Conservation (phyloP, 345 rosid genomes). For the Moricandia arvensis region DNA sequence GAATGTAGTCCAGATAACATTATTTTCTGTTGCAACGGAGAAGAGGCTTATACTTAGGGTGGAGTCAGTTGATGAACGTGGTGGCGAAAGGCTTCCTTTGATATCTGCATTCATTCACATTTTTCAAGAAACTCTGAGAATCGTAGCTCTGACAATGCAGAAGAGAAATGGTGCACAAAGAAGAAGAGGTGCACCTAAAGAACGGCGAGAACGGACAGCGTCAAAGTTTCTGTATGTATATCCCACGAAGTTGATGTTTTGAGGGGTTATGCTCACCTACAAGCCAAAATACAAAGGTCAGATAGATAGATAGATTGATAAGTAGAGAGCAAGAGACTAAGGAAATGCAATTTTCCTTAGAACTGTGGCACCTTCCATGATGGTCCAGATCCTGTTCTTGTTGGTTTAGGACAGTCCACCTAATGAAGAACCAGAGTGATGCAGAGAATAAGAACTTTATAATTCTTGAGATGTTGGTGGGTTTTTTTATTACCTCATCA, state of each 20-base stretch:
- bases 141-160: not conserved
- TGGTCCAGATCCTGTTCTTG: slow-evolving; percentile 70
- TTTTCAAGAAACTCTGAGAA: slow-evolving; percentile 7
- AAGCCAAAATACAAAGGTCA: slow-evolving; percentile 2
- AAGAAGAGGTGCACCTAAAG: slow-evolving; percentile 46
- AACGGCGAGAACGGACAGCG: slow-evolving; percentile 60
- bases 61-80: slow-evolving; percentile 48
- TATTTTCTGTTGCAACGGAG: not conserved
- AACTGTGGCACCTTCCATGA: slow-evolving; percentile 59
- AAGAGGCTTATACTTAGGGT: slow-evolving; percentile 46
- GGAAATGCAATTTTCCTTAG: not conserved
- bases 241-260: slow-evolving; percentile 85
- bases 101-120: slow-evolving; percentile 39
- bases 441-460: not conserved
- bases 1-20: not conserved
- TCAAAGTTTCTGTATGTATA: slow-evolving; percentile 87
- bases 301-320: not conserved
- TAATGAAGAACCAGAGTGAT: slow-evolving; percentile 26
- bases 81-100: slow-evolving; percentile 40
- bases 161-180: not conserved
- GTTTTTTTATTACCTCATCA: slow-evolving; percentile 63
- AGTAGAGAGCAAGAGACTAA: not conserved
- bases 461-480: not conserved
- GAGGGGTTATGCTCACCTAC: slow-evolving; percentile 56
- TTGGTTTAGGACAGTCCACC: slow-evolving; percentile 51